phyloP scores from a whole-genome alignment of 2,329 filamentous ascomycete genomes.

The Rasamsonia emersonii region DNA sequence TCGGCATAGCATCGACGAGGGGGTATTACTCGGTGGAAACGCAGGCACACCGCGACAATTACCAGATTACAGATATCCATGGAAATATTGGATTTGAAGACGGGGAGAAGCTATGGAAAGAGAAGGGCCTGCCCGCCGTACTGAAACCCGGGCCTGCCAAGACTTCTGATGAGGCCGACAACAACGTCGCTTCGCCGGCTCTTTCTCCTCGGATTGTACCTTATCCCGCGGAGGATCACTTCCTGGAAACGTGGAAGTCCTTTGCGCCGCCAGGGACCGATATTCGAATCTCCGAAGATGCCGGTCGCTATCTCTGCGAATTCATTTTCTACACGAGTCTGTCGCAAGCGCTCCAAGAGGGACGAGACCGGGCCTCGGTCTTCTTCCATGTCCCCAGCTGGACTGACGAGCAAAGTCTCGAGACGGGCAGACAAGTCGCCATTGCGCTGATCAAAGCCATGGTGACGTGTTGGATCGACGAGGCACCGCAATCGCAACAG shows the following conservation, averaged over 20 bases:
- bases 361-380: constrained; percentile 40
- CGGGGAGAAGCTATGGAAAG: constrained; percentile 47
- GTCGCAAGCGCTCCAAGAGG: constrained; percentile 31
- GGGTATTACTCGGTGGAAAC: constrained; percentile 64
- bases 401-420: constrained; percentile 39
- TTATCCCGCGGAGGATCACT: constrained; percentile 23
- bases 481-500: constrained; percentile 5
- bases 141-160: constrained; percentile 41
- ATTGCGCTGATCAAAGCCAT: constrained; percentile 36
- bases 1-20: constrained; percentile 64
- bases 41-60: constrained; percentile 62
- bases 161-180: constrained; percentile 2
- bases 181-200: constrained; percentile 2
- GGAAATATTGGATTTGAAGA: constrained; percentile 34
- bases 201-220: constrained; percentile 10
- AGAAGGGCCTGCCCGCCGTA: constrained; percentile 40
- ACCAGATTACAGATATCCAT: constrained; percentile 63
- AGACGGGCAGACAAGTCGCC: constrained; percentile 31
- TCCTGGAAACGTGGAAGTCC: constrained; percentile 27
- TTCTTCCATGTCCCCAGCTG: constrained; percentile 67
- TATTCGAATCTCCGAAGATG: constrained; percentile 56
- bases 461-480: constrained; percentile 32
- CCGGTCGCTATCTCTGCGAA: constrained; percentile 67
- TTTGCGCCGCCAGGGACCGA: constrained; percentile 25
- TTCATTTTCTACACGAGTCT: constrained; percentile 68